Evolutionary conservation across 73 alveolate genomes (phyloP).

Genomic region (Paramecium primaurelia): DNA sequence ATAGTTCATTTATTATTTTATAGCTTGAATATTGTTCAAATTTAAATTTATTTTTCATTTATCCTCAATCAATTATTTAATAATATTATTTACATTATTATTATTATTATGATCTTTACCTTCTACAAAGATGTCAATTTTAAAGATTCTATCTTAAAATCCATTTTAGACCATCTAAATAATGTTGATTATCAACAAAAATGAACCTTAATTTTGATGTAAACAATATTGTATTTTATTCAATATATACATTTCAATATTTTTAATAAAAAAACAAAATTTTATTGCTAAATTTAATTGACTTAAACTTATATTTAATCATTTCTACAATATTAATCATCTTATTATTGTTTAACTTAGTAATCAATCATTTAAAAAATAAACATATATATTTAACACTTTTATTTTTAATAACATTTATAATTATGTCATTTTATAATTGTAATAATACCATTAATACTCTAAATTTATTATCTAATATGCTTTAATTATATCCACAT

Average conservation of each 20-base stretch:
- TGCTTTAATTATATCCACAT: background rate
- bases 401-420: background rate
- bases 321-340: background rate
- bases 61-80: no score
- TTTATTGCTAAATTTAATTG: background rate
- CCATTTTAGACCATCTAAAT: background rate
- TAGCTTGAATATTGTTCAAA: no score
- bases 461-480: background rate
- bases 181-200: background rate
- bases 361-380: background rate
- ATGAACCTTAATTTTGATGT: background rate
- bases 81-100: no score
- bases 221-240: background rate
- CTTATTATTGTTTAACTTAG: no score
- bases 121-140: background rate
- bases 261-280: background rate
- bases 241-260: background rate
- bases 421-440: background rate
- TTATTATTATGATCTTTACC: background rate
- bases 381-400: no score
- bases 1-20: no score
- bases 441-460: background rate
- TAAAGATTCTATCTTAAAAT: background rate
- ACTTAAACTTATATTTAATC: background rate
- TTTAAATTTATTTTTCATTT: no score